Conservation (phyloP, 2,329 filamentous ascomycete species). For the Colletotrichum shisoi region DNA sequence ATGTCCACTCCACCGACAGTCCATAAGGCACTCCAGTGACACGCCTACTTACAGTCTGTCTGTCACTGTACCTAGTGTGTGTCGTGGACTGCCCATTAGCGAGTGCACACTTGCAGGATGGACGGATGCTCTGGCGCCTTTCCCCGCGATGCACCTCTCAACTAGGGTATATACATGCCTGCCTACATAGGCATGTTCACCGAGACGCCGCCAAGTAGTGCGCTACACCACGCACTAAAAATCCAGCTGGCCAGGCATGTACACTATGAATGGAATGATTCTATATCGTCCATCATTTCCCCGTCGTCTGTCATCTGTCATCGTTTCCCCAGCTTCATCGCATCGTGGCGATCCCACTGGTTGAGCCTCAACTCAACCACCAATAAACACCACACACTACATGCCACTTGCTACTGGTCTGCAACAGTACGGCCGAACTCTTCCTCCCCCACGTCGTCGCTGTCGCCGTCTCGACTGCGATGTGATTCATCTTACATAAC, state of each 20-base stretch:
- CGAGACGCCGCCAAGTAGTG: neutral
- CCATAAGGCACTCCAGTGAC: no score
- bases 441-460: neutral
- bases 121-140: neutral
- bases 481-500: conserved; percentile 2
- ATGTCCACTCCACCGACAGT: neutral
- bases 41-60: no score
- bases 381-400: no score
- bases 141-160: conserved; percentile 10
- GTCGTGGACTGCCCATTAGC: no score
- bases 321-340: conserved; percentile 5
- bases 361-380: conserved; percentile 7
- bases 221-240: neutral
- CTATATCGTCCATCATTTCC: neutral
- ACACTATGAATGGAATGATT: no score
- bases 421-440: no score
- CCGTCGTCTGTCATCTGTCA: conserved; percentile 6
- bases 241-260: neutral
- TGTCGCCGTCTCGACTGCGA: neutral
- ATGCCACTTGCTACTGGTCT: no score
- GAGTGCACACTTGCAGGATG: no score
- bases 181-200: neutral
- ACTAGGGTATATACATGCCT: neutral
- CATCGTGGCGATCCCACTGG: neutral
- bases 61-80: no score